Conservation (phyloP, 108 stramenopile species). For the Poteriospumella lacustris region DNA sequence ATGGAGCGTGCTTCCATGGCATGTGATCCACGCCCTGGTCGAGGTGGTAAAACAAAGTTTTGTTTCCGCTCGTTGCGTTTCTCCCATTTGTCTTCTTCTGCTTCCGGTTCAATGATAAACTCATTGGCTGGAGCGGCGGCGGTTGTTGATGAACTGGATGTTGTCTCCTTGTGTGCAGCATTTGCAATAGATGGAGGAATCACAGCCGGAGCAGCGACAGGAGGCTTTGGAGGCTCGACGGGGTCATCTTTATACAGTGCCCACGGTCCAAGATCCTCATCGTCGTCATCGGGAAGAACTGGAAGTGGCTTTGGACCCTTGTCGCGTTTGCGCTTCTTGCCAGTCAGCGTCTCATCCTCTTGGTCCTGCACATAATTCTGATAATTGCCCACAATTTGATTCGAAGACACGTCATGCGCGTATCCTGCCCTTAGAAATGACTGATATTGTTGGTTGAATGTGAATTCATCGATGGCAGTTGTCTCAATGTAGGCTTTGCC, state of each 20-base stretch:
- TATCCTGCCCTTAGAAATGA: not conserved
- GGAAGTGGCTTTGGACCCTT: no score
- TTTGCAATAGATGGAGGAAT: no score
- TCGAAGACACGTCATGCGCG: not conserved
- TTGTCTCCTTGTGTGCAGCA: not conserved
- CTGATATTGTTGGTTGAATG: constrained; percentile 24
- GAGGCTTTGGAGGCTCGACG: no score
- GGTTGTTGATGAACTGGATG: not conserved
- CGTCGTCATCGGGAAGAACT: no score
- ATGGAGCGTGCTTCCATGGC: constrained; percentile 54
- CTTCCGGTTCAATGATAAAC: constrained; percentile 20
- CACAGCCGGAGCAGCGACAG: no score
- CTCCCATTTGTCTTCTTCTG: constrained; percentile 29
- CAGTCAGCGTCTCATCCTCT: no score
- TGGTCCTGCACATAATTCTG: no score
- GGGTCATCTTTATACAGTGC: no score
- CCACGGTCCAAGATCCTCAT: no score
- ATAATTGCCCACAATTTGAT: not conserved
- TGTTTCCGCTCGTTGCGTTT: not conserved
- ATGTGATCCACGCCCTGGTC: constrained; percentile 16
- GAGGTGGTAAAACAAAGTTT: not conserved
- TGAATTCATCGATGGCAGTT: not conserved
- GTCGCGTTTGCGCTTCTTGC: no score
- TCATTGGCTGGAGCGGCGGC: constrained; percentile 3
- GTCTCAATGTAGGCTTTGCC: no score